Base-by-base conservation (phyloP, 1,284 basidiomycete genomes). In the Gymnopus androsaceus region DNA sequence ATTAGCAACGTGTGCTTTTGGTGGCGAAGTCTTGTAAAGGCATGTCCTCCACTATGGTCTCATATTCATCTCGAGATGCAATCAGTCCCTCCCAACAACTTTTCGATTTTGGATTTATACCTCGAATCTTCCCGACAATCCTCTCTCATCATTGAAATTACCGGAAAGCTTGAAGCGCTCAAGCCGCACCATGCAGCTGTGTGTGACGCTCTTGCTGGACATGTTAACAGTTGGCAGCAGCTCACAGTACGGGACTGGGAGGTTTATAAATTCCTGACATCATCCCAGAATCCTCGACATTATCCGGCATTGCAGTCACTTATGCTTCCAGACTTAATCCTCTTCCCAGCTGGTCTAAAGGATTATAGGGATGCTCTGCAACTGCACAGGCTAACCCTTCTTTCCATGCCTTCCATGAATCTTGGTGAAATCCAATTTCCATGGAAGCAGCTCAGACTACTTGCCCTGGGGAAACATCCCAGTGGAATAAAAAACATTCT, bases 41-140 rank as follows among this genome's bases (percentile, higher is more conserved):
- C 52, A 4, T 23, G 12, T 23, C 44, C 52, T 17, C 36, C 17
- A n/a, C 15, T 54, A 2, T 54, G 52, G 52, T 47, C 23, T 45
- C 44, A 34, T 17, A 42, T 44, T 6, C 42, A 21, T 19, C 14
- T 48, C n/a, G n/a, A 34, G 15, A n/a, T 45, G 11, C 34, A n/a
- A n/a, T n/a, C n/a, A n/a, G n/a, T n/a, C 33, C 2, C 12, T 21
- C 30, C n/a, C n/a, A 12, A 5, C 17, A 27, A 42, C 33, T 27
- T 46, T 6, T 7, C 19, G 14, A n/a, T 45, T 9, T n/a, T 53
- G 21, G 19, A 53, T 14, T 7, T 27, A 6, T 45, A 53, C 17
- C 41, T 53, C 34, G 30, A 23, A 21, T 23, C 15, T 27, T 45
- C 51, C 19, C 41, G 46, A 25, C 21, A 42, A n/a, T 46, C 4